Evolutionary conservation across 352 stramenopile species (phyloP), one percentile per base, ranked within the genome.

Genomic region (Phytophthora tentaculata): DNA sequence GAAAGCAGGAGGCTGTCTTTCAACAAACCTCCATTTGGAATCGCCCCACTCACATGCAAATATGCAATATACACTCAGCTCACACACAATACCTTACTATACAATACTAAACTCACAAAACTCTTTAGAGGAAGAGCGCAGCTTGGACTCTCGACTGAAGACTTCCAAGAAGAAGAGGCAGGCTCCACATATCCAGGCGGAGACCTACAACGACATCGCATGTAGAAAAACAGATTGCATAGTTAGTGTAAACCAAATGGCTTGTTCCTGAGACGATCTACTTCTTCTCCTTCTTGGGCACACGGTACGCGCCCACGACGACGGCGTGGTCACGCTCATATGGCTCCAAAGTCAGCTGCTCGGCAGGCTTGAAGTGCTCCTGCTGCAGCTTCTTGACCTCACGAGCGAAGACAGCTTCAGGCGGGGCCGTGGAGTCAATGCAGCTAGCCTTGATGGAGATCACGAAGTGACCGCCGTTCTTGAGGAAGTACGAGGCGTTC

Each of bases 381-480:
- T 94, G 84, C 80, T 99, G 96, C 60, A 99, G 86, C 84, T 99
- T 99, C 82, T 97, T 98, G 50, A 99, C 96, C 84, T 98, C 95
- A 73, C 89, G 80, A 52, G 94, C 93, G 75, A 99, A 99, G 0
- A 99, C 97, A 17, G 97, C 97, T 84, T 99, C 98, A 64, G 98
- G 92, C 60, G 96, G 84, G 41, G 97, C 97, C 47, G 98, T 99
- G 26, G 96, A 99, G 88, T 99, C 98, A 77, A 99, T 99, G 84
- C 98, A 99, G 79, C 86, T 98, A 55, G 98, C 98, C 89, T 99
- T 99, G 88, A 99, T 99, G 47, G 97, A 99, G 78, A 99, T 99
- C 12, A 99, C 96, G 55, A 98, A 98, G 89, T 99, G 97, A 64
- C 98, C 98, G 64, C 97, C 97, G 84, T 99, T 99, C 84, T 99